Evolutionary conservation across 2,329 filamentous ascomycete genomes (phyloP).

Genomic region (Hymenoscyphus repandus): DNA sequence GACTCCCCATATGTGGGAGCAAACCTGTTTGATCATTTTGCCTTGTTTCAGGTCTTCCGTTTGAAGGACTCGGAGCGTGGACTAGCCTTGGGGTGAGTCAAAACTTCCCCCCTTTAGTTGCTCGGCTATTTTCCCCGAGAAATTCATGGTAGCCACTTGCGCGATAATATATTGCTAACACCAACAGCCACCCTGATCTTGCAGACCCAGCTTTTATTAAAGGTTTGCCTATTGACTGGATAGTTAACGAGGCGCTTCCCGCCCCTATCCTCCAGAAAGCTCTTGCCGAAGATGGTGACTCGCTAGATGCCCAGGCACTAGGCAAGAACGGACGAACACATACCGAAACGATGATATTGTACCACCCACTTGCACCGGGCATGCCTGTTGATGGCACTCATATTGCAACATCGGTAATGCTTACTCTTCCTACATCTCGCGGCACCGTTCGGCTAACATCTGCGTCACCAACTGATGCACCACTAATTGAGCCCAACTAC

Average conservation of each 20-base stretch:
- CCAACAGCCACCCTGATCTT: conserved; percentile 34
- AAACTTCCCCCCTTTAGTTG: too few species aligned
- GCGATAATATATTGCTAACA: too few species aligned
- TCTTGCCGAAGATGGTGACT: background rate
- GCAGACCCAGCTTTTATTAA: conserved; percentile 5
- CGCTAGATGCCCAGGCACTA: background rate
- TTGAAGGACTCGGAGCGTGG: conserved; percentile 9
- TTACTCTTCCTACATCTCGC: background rate
- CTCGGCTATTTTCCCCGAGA: too few species aligned
- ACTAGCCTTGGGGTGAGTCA: too few species aligned
- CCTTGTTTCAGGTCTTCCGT: conserved; percentile 3
- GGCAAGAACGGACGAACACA: background rate
- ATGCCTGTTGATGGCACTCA: background rate
- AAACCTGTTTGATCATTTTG: conserved; percentile 50
- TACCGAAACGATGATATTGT: background rate
- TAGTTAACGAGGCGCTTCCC: conserved; percentile 1
- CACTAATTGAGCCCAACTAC: background rate
- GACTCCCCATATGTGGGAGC: conserved; percentile 57
- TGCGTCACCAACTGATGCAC: background rate
- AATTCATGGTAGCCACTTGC: too few species aligned
- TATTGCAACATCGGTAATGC: background rate
- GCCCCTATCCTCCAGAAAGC: background rate
- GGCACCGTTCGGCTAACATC: background rate
- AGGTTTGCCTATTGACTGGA: conserved; percentile 9
- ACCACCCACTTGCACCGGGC: background rate